Conservation (phyloP, 768 basidiomycete species). For the Lactifluus hygrophoroides region DNA sequence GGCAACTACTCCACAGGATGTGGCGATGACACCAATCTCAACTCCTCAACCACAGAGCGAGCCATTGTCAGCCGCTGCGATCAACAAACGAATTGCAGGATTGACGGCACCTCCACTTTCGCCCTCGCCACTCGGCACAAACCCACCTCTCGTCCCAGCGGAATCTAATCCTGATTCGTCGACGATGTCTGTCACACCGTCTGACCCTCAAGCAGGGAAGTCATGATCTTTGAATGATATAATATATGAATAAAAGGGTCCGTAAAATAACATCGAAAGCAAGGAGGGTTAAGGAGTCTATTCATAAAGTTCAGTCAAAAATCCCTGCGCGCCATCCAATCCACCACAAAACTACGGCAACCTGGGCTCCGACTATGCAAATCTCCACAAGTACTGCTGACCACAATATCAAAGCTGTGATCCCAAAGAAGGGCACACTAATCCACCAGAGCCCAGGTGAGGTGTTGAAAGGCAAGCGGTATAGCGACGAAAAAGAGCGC, state of each 20-base stretch:
- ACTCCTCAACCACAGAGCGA: slow-evolving; percentile 1
- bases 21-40: neutral
- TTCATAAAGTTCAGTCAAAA: slow-evolving; percentile 27
- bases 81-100: slow-evolving; percentile 6
- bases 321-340: slow-evolving; percentile 59
- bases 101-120: neutral
- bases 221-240: slow-evolving; percentile 9
- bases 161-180: slow-evolving; percentile 7
- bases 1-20: neutral
- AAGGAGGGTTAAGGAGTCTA: neutral
- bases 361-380: slow-evolving; percentile 46
- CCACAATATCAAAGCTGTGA: slow-evolving; percentile 61
- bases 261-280: slow-evolving; percentile 2
- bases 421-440: slow-evolving; percentile 53
- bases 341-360: slow-evolving; percentile 65
- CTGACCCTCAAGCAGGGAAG: neutral
- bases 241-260: slow-evolving; percentile 14
- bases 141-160: slow-evolving; percentile 13
- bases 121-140: slow-evolving; percentile 9
- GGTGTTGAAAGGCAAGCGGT: slow-evolving; percentile 48
- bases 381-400: slow-evolving; percentile 52
- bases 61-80: neutral
- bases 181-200: neutral
- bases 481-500: slow-evolving; percentile 43
- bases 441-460: slow-evolving; percentile 57